phyloP scores from a whole-genome alignment of 768 basidiomycete genomes.

The Xerocomus spinulosus region DNA sequence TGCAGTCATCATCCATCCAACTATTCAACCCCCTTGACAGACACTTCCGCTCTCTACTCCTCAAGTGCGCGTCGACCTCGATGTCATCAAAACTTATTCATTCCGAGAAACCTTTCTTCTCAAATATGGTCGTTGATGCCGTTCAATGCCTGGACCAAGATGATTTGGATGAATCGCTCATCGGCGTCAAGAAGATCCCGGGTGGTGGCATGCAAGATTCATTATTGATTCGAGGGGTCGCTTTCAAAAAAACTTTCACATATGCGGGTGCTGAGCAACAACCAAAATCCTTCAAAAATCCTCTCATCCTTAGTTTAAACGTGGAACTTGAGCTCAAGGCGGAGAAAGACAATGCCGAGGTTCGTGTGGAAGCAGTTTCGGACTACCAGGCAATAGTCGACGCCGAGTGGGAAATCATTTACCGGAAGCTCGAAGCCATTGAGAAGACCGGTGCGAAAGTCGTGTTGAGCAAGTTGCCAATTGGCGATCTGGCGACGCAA shows the following conservation, averaged over 20 bases:
- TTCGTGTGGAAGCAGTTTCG: slow-evolving; percentile 92
- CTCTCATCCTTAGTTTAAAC: slow-evolving; percentile 90
- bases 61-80: slow-evolving; percentile 98
- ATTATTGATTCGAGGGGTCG: slow-evolving; percentile 80
- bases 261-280: slow-evolving; percentile 99
- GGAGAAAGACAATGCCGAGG: slow-evolving; percentile 98
- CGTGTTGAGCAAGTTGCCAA: slow-evolving; percentile 95
- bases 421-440: slow-evolving; percentile 93
- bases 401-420: slow-evolving; percentile 99
- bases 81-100: slow-evolving; percentile 99
- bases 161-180: slow-evolving; percentile 91
- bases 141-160: slow-evolving; percentile 89
- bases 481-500: slow-evolving; percentile 97
- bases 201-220: slow-evolving; percentile 99
- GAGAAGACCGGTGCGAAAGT: slow-evolving; percentile 96
- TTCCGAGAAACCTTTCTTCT: slow-evolving; percentile 98
- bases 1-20: not conserved
- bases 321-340: slow-evolving; percentile 99
- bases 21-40: slow-evolving; percentile 38
- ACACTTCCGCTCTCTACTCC: slow-evolving; percentile 86
- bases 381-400: slow-evolving; percentile 99
- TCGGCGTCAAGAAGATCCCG: slow-evolving; percentile 96
- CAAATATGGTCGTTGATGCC: slow-evolving; percentile 97
- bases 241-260: slow-evolving; percentile 99
- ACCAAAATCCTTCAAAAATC: slow-evolving; percentile 85